Conservation (phyloP, 768 basidiomycete species). For the Tylopilus felleus region DNA sequence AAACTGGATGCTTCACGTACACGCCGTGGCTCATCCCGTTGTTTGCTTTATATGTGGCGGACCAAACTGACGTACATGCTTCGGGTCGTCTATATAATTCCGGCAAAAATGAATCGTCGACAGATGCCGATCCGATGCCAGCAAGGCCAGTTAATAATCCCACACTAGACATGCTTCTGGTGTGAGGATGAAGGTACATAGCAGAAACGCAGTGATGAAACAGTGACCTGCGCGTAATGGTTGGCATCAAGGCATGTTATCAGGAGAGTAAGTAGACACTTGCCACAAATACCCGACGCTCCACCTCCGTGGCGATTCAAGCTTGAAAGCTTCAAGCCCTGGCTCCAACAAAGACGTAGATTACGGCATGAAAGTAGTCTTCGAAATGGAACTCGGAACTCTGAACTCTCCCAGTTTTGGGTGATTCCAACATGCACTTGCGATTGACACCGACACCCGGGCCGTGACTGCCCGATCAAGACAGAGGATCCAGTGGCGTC, state of each 20-base stretch:
- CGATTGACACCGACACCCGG: too few relatives aligned
- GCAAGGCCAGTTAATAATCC: neutral
- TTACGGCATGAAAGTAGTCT: too few relatives aligned
- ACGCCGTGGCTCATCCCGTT: neutral
- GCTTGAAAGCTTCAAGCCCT: too few relatives aligned
- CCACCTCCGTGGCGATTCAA: too few relatives aligned
- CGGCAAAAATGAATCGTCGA: neutral
- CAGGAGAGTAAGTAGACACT: neutral
- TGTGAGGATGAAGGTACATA: too few relatives aligned
- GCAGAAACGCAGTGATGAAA: neutral
- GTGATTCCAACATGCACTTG: too few relatives aligned
- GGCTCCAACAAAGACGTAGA: too few relatives aligned
- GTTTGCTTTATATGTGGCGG: neutral
- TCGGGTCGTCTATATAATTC: neutral
- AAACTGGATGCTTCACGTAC: neutral
- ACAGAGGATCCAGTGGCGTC: neutral
- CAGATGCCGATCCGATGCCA: neutral
- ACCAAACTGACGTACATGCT: neutral
- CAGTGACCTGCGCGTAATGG: neutral
- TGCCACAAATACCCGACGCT: neutral
- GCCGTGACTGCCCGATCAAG: too few relatives aligned
- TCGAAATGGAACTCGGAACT: too few relatives aligned
- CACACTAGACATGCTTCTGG: neutral
- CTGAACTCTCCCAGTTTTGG: too few relatives aligned
- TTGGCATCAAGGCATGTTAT: too few relatives aligned